Base-by-base conservation (phyloP, 495 filamentous ascomycete species). In the Penicillium lagena region DNA sequence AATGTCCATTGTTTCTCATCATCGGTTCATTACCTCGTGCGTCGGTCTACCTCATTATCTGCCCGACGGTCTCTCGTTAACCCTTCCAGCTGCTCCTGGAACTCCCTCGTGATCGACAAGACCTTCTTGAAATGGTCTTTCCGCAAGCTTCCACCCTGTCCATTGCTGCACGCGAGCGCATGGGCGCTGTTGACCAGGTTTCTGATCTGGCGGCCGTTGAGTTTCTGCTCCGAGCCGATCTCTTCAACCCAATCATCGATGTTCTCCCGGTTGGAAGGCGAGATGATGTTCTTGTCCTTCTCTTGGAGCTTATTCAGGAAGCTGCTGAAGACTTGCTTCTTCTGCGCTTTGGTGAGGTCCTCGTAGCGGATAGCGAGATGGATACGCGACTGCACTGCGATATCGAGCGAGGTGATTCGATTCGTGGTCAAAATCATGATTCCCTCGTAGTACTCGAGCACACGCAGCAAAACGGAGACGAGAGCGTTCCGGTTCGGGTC, bases 371-470 rank as follows among this genome's bases (percentile, higher is more conserved):
- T 52, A 8, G 59, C 55, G 15, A 79, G 55, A 43, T 79, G 69
- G 38, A 79, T 72, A 7, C 72, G 67, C 1, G 67, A 72, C 43
- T 68, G 62, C 56, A 79, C 76, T 6, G 73, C 75, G 6, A 64
- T 51, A 32, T 79, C 74, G 39, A 78, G 68, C 6, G 58, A 71
- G 9, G 60, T 70, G 3, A 82, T 69, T 7, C 77, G 60, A 17
- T 67, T 68, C 2, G 46, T 54, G 1, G 63, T 67, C 15, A 67
- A 45, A 29, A 71, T 55, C 7, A 67, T 33, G 33, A 68, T 68
- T 1, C 61, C 60, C 1, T 66, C 45, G 45, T 82, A 85, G 51
- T 79, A 82, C 41, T 82, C 81, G 0, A 83, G 60, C 0, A 66
- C 62, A 2, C 81, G 65, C 0, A 83, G 60, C 47, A 83, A 82